These are phyloP conservation scores for Verticillium longisporum DNA, from an alignment of 2,329 filamentous ascomycete genomes.

Conservation along the genomic window DNA sequence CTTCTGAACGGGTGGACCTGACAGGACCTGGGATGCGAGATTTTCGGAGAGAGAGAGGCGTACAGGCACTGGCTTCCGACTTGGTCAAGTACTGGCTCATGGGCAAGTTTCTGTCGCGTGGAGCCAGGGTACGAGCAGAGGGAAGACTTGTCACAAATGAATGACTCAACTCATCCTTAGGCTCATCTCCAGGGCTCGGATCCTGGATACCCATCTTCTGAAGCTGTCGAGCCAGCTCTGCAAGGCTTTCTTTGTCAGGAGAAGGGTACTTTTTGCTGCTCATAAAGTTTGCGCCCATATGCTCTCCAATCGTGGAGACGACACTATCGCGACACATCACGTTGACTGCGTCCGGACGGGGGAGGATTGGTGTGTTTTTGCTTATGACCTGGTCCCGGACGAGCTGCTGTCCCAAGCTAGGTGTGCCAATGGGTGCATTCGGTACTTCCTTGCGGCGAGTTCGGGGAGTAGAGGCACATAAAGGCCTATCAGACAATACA, in stretches of 20 bases:
- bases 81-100: constrained; percentile 7
- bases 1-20: constrained; percentile 13
- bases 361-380: background rate
- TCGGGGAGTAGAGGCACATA: constrained; percentile 31
- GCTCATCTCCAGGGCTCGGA: background rate
- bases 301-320: background rate
- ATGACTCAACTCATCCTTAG: constrained; percentile 1
- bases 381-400: background rate
- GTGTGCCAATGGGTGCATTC: background rate
- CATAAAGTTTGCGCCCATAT: background rate
- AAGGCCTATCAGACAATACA: constrained; percentile 25
- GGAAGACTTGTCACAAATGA: constrained; percentile 3
- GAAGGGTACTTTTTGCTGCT: constrained; percentile 37
- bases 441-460: background rate
- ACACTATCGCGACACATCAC: background rate
- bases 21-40: constrained; percentile 14
- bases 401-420: background rate
- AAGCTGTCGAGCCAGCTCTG: constrained; percentile 28
- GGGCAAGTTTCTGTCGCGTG: constrained; percentile 21
- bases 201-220: constrained; percentile 6
- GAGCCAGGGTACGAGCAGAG: constrained; percentile 9
- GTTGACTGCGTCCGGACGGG: background rate
- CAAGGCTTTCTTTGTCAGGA: constrained; percentile 32
- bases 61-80: background rate
- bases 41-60: constrained; percentile 2